Evolutionary conservation across 1,284 basidiomycete genomes (phyloP), one percentile per base, ranked within the genome.

Genomic region (Takashimella koratensis): DNA sequence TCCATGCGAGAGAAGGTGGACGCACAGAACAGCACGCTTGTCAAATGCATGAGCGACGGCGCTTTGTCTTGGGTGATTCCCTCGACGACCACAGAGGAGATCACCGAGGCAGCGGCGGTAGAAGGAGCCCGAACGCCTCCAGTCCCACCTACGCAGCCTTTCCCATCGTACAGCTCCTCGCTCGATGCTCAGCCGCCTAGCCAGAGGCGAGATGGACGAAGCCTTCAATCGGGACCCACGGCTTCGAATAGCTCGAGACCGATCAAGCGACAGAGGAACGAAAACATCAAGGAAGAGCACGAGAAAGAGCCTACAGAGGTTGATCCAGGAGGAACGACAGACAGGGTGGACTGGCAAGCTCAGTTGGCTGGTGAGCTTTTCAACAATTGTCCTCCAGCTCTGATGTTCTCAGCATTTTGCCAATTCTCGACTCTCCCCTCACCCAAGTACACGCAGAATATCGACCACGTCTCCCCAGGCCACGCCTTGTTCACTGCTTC

Each of bases 1-100:
- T 3, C 16, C 3, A 13, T 52, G n/a, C n/a, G n/a, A n/a, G n/a
- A n/a, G n/a, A n/a, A 70, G 70, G 57, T 55, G 5, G 70, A 70
- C 40, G 66, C 70, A 0, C 60, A 63, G 26, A 67, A 66, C 54
- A 53, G 55, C 11, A 59, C 65, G 4, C 45, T 71, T 39, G 51
- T 61, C 4, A 52, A 52, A 24, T 56, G 57, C n/a, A 63, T 67
- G 6, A 21, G 47, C 5, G 64, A 67, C n/a, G 51, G 62, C 30
- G 63, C 61, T 2, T 53, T 71, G n/a, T 53, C 43, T 3, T 71
- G 68, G 68, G 49, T 67, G 5, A 49, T 57, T 20, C 51, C 53
- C 3, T 59, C 64, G 1, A 36, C 26, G 2, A 56, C n/a, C n/a
- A n/a, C n/a, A n/a, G n/a, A n/a, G n/a, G n/a, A n/a, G n/a, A n/a